Conservation (phyloP, 129 eudicot species). For the carrot (Daucus carota) region DNA sequence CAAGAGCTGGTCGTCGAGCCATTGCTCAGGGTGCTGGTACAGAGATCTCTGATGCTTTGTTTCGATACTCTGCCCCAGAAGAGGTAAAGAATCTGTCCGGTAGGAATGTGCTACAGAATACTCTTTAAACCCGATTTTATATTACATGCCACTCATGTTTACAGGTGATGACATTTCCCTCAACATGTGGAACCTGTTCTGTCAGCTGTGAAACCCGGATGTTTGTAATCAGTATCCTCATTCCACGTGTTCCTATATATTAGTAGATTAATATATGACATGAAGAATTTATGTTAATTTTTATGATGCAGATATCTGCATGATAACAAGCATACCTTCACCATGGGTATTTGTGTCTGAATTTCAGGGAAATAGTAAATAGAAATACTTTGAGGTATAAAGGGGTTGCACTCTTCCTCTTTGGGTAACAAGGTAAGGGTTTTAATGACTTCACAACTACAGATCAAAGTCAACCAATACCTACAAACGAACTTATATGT, state of each 20-base stretch:
- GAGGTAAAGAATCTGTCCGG: slow-evolving; percentile 44
- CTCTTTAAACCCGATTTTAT: background rate
- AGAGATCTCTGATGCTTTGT: slow-evolving; percentile 70
- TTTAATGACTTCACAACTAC: too few relatives aligned
- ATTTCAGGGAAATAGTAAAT: too few relatives aligned
- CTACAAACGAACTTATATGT: too few relatives aligned
- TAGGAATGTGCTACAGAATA: background rate
- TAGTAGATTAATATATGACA: background rate
- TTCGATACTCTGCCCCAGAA: slow-evolving; percentile 89
- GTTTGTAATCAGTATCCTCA: slow-evolving; percentile 94
- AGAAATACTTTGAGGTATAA: too few relatives aligned
- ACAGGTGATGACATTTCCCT: slow-evolving; percentile 94
- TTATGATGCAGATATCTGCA: background rate
- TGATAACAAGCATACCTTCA: too few relatives aligned
- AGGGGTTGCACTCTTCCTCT: too few relatives aligned
- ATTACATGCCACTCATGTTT: background rate
- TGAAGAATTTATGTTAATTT: background rate
- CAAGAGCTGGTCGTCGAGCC: slow-evolving; percentile 79
- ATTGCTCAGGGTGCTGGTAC: slow-evolving; percentile 80
- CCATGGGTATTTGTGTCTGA: too few relatives aligned
- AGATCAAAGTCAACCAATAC: too few relatives aligned
- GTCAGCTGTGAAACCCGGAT: slow-evolving; percentile 75
- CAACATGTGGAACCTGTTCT: slow-evolving; percentile 93
- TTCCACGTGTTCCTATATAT: background rate
- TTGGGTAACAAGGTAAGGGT: too few relatives aligned